Base-by-base conservation (phyloP, 495 filamentous ascomycete genomes). In the Tuber calosporum region DNA sequence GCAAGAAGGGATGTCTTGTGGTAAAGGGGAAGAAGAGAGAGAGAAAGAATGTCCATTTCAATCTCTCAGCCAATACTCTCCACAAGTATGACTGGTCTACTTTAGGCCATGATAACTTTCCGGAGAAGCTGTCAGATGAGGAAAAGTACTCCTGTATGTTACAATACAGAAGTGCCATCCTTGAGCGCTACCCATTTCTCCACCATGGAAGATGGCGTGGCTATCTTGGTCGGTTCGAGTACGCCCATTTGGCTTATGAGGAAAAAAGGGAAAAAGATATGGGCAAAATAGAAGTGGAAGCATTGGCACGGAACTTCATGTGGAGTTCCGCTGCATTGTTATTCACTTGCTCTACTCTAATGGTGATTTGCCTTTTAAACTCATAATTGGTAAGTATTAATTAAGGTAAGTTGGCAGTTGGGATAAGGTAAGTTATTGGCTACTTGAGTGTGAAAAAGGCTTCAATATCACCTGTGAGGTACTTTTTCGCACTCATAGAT, bases 121-220 rank as follows among this genome's bases (percentile, higher is more conserved):
- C 53, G 30, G 53, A 62, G 53, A 62, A 4, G 11, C 13, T 30
- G n/a, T 15, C 26, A 17, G 11, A 30, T 3, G 26, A 62, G n/a
- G n/a, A 30, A 4, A 62, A 15, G n/a, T 30, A 62, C 9, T 6
- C 9, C 9, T 30, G n/a, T 4, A 62, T 62, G 53, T 13, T 30
- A 30, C 0, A 62, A 26, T 62, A 30, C 53, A 62, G 0, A 15
- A 3, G 4, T 0, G 53, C 26, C 20, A 30, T 62, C 9, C n/a
- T 62, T 0, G 11, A 62, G 9, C 45, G 45, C 45, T 62, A 30
- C 26, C 53, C 53, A 30, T 2, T 5, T 3, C n/a, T 30, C 9
- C 11, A 1, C 6, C 53, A 0, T 0, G 45, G 20, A 9, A 2
- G 3, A 0, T 62, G 53, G 53, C 0, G 0, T 1, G 11, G n/a